Evolutionary conservation across 2,329 filamentous ascomycete species (phyloP), one percentile per base, ranked within the genome.

Genomic region (Ceratocystis variospora): DNA sequence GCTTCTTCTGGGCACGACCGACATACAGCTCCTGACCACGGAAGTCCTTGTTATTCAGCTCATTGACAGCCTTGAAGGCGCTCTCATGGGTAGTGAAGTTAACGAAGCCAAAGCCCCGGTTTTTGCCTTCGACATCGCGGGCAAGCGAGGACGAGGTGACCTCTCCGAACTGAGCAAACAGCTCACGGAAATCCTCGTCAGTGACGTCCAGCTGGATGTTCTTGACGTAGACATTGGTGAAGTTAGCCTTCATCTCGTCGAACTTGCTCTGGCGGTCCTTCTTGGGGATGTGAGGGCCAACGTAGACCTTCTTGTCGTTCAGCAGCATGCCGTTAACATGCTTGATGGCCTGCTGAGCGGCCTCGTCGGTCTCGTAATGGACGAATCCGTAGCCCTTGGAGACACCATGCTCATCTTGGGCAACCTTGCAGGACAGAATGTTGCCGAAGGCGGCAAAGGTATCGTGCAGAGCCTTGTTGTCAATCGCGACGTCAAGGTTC

Each of bases 221-320:
- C 87, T 99, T 99, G 81, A 99, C 90, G 80, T 99, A 99, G 78
- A 99, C 87, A 78, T 99, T 99, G 82, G 94, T 99, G 84, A 95
- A 99, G 84, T 99, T 99, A 78, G 94, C 94, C 87, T 99, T 99
- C 93, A 99, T 99, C 84, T 99, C 94, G 82, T 99, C 94, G 73
- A 97, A 97, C 82, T 99, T 99, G 90, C 90, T 96, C 85, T 97
- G 94, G 73, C 94, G 93, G 76, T 99, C 94, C 85, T 97, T 97
- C 88, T 97, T 97, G 77, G 94, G 92, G 74, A 99, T 97, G 80
- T 99, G 94, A 80, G 96, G 93, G 70, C 94, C 94, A 72, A 99
- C 94, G 73, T 95, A 99, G 70, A 99, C 94, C 85, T 99, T 99
- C 88, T 99, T 99, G 85, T 99, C 94, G 81, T 99, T 99, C 76